Conservation (phyloP, 148 eudicot species). For the Cornus florida region DNA sequence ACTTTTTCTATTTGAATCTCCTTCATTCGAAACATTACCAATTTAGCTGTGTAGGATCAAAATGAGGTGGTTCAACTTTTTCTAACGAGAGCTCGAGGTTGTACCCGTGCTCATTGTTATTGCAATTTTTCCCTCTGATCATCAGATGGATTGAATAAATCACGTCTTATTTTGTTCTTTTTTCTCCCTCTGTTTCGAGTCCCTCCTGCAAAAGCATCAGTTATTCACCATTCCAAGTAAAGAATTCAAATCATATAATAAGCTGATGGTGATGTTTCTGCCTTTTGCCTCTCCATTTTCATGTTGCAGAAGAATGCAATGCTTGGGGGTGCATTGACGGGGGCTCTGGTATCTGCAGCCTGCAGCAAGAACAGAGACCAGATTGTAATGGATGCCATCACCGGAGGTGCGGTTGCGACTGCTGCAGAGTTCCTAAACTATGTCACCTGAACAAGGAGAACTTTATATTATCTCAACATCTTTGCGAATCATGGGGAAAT, state of each 20-base stretch:
- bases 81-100: neutral
- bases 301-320: constrained; percentile 72
- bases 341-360: constrained; percentile 69
- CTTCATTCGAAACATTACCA: neutral
- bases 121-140: neutral
- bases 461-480: neutral
- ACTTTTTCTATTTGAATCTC: neutral
- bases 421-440: constrained; percentile 70
- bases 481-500: neutral
- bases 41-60: neutral
- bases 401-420: constrained; percentile 93
- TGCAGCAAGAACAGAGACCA: constrained; percentile 53
- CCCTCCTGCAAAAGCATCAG: neutral
- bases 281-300: neutral
- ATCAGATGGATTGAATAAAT: neutral
- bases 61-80: neutral
- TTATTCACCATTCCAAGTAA: neutral
- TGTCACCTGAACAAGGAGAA: constrained; percentile 32
- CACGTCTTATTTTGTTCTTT: too few relatives aligned
- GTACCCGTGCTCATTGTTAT: neutral
- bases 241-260: neutral
- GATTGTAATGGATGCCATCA: constrained; percentile 63
- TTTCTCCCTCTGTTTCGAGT: too few relatives aligned
- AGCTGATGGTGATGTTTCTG: neutral
- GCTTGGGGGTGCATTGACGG: constrained; percentile 79